A percentile compares a stretch with the other conserved stretches of the same genome.
Conservation (phyloP, 2,329 filamentous ascomycete genomes). For the Ustulina deusta region DNA sequence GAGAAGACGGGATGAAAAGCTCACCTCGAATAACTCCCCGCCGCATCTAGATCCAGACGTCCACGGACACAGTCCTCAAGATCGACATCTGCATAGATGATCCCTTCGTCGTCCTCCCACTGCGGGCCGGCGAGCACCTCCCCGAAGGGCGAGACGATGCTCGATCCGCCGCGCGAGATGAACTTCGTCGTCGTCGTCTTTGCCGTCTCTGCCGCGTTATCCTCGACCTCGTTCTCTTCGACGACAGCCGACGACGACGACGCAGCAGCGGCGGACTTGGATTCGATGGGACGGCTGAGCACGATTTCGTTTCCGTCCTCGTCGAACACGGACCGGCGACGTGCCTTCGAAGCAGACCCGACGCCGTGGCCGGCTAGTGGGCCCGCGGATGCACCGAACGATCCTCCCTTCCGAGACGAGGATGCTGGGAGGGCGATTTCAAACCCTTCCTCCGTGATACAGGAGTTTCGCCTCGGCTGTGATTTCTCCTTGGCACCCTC, state of each 20-base stretch:
- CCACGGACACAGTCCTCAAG: constrained; percentile 89
- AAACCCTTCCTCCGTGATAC: constrained; percentile 60
- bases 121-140: constrained; percentile 83
- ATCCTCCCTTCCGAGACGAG: constrained; percentile 1
- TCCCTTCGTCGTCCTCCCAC: constrained; percentile 80
- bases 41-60: constrained; percentile 84
- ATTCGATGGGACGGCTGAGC: constrained; percentile 44
- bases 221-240: constrained; percentile 42
- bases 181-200: constrained; percentile 54
- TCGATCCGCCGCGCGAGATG: constrained; percentile 81
- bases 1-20: constrained; percentile 44
- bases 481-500: not conserved
- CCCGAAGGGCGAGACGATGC: constrained; percentile 82
- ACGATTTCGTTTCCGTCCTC: constrained; percentile 69
- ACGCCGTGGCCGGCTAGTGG: constrained; percentile 4
- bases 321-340: constrained; percentile 57
- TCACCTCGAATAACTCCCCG: constrained; percentile 84
- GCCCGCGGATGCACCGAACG: constrained; percentile 29
- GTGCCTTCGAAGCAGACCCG: constrained; percentile 18
- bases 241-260: constrained; percentile 38
- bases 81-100: constrained; percentile 81
- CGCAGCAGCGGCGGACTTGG: constrained; percentile 3
- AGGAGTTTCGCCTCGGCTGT: constrained; percentile 54
- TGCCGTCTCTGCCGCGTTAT: constrained; percentile 36
- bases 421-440: constrained; percentile 58